A percentile compares a stretch with the other conserved stretches of the same genome.
Conservation (phyloP, 1,139 yeast genomes). For the Diutina catenulata region DNA sequence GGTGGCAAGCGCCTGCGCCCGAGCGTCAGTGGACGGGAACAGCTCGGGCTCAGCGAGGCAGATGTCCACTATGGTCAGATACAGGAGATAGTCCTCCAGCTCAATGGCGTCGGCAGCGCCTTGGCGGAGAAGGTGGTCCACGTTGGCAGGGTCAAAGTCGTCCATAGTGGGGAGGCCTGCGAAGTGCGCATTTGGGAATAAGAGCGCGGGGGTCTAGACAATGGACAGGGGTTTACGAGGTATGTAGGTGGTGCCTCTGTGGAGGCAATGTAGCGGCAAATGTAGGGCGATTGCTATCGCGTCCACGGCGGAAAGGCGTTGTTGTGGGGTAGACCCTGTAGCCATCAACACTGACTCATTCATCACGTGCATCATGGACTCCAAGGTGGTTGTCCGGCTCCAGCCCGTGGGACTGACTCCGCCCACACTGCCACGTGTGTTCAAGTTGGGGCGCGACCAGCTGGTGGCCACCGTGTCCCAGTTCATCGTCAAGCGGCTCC, state of each 20-base stretch:
- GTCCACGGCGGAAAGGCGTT: no score
- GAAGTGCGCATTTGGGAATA: no score
- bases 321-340: no score
- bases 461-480: conserved; percentile 32
- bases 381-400: conserved; percentile 36
- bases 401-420: conserved; percentile 50
- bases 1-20: conserved; percentile 27
- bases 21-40: conserved; percentile 36
- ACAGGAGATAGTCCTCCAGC: conserved; percentile 54
- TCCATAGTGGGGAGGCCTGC: no score
- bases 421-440: conserved; percentile 35
- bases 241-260: no score
- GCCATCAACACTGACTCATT: no score
- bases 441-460: conserved; percentile 35
- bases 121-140: background rate
- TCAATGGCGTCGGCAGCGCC: conserved; percentile 24
- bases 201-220: no score
- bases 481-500: conserved; percentile 32
- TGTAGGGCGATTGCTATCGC: no score
- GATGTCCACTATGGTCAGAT: conserved; percentile 58
- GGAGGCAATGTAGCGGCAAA: no score
- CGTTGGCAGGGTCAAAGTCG: no score
- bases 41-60: conserved; percentile 36
- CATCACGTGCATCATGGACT: no score
- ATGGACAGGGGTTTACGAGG: no score